Base-by-base conservation (phyloP, 2,329 filamentous ascomycete species). In the Apiospora hydei region DNA sequence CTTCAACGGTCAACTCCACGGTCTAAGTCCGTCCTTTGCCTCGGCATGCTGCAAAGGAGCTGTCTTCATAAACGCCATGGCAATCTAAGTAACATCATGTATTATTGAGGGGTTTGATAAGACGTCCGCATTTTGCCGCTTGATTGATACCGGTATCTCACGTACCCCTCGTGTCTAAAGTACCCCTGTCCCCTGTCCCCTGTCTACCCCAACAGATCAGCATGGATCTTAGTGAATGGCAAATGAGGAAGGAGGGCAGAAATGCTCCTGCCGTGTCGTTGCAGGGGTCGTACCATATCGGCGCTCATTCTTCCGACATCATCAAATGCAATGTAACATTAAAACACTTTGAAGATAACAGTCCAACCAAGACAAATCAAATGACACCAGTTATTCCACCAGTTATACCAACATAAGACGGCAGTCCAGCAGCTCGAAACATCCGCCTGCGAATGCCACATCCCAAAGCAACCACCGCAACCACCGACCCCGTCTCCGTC, bases 111-210 rank as follows among this genome's bases (percentile, higher is more conserved):
- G 71, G 70, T 69, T 34, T 49, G 69, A 71, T 74, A 72, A 70
- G 71, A 38, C 38, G 46, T 43, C 30, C 38, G 46, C 43, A 41
- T 71, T 72, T 67, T 74, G 72, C 70, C 69, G 71, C 64, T 66
- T 71, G 71, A 75, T 74, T 77, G 75, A 75, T 76, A 53, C 26
- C 26, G 26, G 51, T 57, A 57, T 57, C 51, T 57, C 16, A 14
- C 2, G 5, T 16, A 11, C 18, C 53, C 53, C 53, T 38, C 53
- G 53, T 61, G 8, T 43, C 10, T 13, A 43, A 34, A 7, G 18
- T 8, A 64, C 21, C 57, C 57, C 57, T 64, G 26, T 3, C 26
- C n/a, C n/a, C n/a, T n/a, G n/a, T n/a, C 21, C 57, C 57, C 57
- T 41, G 57, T 64, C 57, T 64, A 64, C 57, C 57, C 57, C 57